Evolutionary conservation across 2,329 filamentous ascomycete species (phyloP), one percentile per base, ranked within the genome.

Genomic region (Hysterium pulicare): DNA sequence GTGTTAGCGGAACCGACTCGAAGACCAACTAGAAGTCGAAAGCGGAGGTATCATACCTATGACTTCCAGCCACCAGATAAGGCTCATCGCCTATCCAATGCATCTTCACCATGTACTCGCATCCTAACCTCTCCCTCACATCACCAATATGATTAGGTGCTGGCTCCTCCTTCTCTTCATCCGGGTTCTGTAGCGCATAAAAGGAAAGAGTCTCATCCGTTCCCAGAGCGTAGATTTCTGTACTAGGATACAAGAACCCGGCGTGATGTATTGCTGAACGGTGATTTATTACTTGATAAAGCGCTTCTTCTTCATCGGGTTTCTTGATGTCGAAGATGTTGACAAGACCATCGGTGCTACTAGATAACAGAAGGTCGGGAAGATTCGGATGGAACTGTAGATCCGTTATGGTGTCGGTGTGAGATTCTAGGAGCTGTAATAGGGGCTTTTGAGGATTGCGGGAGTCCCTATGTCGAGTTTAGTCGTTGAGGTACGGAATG

Each of bases 231-330:
- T 82, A 88, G 23, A 90, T 77, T 30, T 64, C 58, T 2, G 59
- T 65, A 30, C 47, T 48, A 1, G 59, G 58, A 35, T 73, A 79
- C 41, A 91, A 71, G 68, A 90, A 90, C 4, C 82, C 84, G 11
- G 86, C 82, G 51, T 81, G 84, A 62, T 89, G 86, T 49, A 91
- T 79, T 0, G 86, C 87, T 24, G 83, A 80, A 28, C 79, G 77
- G 59, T 87, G 85, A 64, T 91, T 91, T 62, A 90, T 82, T 10
- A 88, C 86, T 66, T 89, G 85, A 45, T 86, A 73, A 16, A 90
- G 71, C 1, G 87, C 82, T 35, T 91, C 87, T 58, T 91, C 87
- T 66, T 91, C 87, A 44, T 87, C 76, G 6, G 50, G 50, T 35
- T 66, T 57, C 36, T 76, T 74, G 15, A 80, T 84, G 68, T 93